Evolutionary conservation across 495 filamentous ascomycete genomes (phyloP).

Genomic region (Astrothelium macrocarpum): DNA sequence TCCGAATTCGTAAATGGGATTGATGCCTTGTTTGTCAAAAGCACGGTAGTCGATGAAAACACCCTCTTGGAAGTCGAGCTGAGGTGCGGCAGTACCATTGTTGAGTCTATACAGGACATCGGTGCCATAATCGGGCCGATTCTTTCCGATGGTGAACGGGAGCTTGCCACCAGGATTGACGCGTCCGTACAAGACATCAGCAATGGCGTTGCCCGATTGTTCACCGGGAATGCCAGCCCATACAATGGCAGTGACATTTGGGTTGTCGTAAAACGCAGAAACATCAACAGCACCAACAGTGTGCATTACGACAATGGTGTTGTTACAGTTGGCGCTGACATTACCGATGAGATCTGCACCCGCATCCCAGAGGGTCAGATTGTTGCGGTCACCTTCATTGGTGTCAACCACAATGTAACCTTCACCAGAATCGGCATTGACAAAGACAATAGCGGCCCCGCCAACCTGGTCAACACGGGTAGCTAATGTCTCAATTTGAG

Average conservation of each 20-base stretch:
- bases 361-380: constrained; percentile 80
- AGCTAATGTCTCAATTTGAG: constrained; percentile 51
- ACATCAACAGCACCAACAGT: constrained; percentile 72
- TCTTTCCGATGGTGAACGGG: constrained; percentile 79
- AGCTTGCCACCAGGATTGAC: constrained; percentile 79
- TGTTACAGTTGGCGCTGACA: constrained; percentile 68
- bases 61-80: constrained; percentile 75
- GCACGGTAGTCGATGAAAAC: constrained; percentile 90
- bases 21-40: constrained; percentile 65
- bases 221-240: constrained; percentile 92
- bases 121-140: constrained; percentile 61
- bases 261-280: constrained; percentile 64
- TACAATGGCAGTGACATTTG: constrained; percentile 89
- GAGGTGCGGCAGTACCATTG: constrained; percentile 58
- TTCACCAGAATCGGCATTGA: constrained; percentile 80
- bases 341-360: constrained; percentile 71
- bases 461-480: constrained; percentile 43
- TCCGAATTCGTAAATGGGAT: constrained; percentile 85
- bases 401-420: constrained; percentile 75
- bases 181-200: constrained; percentile 81
- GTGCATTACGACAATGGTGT: constrained; percentile 91
- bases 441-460: constrained; percentile 70
- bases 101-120: constrained; percentile 68
- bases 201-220: constrained; percentile 82
- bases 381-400: constrained; percentile 84